These are phyloP conservation scores for Yarrowia hollandica DNA, from an alignment of 805 yeast species.

Conservation along the genomic window DNA sequence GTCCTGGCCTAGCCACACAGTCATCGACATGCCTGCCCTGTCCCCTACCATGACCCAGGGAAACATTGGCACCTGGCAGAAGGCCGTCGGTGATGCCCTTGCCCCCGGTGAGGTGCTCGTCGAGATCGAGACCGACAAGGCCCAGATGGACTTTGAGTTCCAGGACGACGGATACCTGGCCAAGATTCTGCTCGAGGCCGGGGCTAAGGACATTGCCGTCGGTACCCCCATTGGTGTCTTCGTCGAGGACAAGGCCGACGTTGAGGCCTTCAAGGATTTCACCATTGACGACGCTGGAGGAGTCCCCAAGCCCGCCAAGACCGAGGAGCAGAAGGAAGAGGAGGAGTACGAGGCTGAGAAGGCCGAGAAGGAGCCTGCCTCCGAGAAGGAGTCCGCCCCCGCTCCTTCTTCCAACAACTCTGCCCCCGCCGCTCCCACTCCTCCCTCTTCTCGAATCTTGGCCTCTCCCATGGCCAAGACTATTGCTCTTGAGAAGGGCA, in stretches of 20 bases:
- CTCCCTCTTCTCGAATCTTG: slow-evolving; percentile 65
- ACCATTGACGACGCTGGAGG: slow-evolving; percentile 78
- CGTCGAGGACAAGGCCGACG: slow-evolving; percentile 83
- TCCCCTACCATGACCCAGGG: slow-evolving; percentile 99
- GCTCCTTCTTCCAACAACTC: background rate
- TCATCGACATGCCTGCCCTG: slow-evolving; percentile 96
- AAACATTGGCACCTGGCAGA: slow-evolving; percentile 84
- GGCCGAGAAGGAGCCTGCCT: slow-evolving; percentile 34
- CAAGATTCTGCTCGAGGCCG: slow-evolving; percentile 77
- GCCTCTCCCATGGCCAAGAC: slow-evolving; percentile 96
- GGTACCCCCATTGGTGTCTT: slow-evolving; percentile 96
- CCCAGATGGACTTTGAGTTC: slow-evolving; percentile 96
- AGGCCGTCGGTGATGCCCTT: slow-evolving; percentile 83
- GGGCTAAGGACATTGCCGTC: slow-evolving; percentile 87
- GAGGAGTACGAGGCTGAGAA: slow-evolving; percentile 39
- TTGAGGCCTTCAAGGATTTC: slow-evolving; percentile 83
- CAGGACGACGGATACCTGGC: slow-evolving; percentile 92
- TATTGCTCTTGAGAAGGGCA: slow-evolving; percentile 88
- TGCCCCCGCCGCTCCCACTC: slow-evolving; percentile 37
- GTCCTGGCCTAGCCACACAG: slow-evolving; percentile 75
- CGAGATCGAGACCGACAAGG: slow-evolving; percentile 97
- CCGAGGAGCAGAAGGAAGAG: slow-evolving; percentile 41
- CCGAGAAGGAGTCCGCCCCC: slow-evolving; percentile 28
- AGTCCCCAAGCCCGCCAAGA: slow-evolving; percentile 49
- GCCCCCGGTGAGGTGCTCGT: slow-evolving; percentile 95